Percentiles rank a stretch among this genome's conserved stretches.
Evolutionary conservation across 129 eudicot genomes (phyloP).

Genomic region (Daucus carota): DNA sequence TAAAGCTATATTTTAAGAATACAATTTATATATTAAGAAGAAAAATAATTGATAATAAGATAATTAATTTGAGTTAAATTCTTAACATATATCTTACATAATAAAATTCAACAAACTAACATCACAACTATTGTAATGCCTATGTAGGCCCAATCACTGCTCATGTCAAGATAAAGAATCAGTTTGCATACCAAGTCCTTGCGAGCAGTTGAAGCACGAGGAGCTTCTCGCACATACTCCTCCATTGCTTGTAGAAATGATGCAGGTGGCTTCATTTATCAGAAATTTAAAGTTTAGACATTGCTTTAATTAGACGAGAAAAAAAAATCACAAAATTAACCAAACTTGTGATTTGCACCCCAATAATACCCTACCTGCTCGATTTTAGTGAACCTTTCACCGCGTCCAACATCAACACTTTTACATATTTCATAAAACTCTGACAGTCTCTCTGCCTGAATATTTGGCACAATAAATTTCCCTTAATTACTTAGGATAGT

Average conservation of each 20-base stretch:
- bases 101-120: not conserved
- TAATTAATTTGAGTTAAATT: not conserved
- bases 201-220: constrained; percentile 57
- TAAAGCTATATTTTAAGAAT: not conserved
- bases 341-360: not conserved
- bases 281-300: constrained; percentile 17
- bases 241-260: constrained; percentile 93
- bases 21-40: not conserved
- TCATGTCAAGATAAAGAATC: not conserved
- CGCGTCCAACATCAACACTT: constrained; percentile 60
- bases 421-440: constrained; percentile 80
- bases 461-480: constrained; percentile 4
- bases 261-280: constrained; percentile 57
- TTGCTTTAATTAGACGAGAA: not conserved
- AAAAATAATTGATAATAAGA: not conserved
- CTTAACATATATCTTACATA: not conserved
- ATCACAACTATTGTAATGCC: not conserved
- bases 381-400: constrained; percentile 57
- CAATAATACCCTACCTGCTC: constrained; percentile 48
- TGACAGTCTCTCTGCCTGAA: constrained; percentile 70
- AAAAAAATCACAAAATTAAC: not conserved
- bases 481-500: not conserved
- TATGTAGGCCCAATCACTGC: not conserved
- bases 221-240: constrained; percentile 71
- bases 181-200: constrained; percentile 48